Base-by-base conservation (phyloP, 1,284 basidiomycete genomes). In the Puccinia hordei region DNA sequence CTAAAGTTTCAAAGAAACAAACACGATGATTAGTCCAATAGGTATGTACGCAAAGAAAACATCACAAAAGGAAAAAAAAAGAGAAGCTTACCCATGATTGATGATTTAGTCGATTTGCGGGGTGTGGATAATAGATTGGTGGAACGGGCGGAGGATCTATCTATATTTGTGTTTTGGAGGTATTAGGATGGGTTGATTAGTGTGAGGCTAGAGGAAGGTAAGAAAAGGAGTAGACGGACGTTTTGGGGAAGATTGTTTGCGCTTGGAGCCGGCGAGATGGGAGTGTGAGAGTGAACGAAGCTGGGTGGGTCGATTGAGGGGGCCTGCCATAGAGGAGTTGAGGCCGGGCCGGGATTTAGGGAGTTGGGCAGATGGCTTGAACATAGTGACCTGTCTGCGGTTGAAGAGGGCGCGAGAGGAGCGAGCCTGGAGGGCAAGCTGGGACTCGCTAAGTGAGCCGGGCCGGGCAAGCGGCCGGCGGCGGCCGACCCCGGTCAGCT, bases 171-270 rank as follows among this genome's bases (percentile, higher is more conserved):
- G 6, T 44, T 1, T 27, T 30, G 46, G 13, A 15, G 17, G 17
- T 49, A 19, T 49, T 49, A 19, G 46, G 53, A 55, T 24, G 53
- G 24, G 53, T 5, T 24, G 24, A 55, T 55, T 19, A 24, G 53
- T 24, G 9, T 24, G 53, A 24, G 12, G 5, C 22, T 6, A 33
- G n/a, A 73, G 27, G 10, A 27, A 49, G 30, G 17, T 24, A n/a
- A 46, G 51, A 51, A 13, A 76, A 59, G n/a, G n/a, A 69, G 27
- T 9, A 13, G 51, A 76, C 74, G 33, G 9, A 78, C 75, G 66
- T 78, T 71, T 78, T 27, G 75, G 75, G 19, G 41, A 69, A 59
- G 66, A 69, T 68, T 78, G 75, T 59, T 78, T 78, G 6, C 75
- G 73, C 33, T 68, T 69, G 38, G 41, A 69, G 33, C 35, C 65